A percentile compares a stretch with the other conserved stretches of the same genome.
Evolutionary conservation across 768 basidiomycete species (phyloP).

Genomic region (Russula olivacea): DNA sequence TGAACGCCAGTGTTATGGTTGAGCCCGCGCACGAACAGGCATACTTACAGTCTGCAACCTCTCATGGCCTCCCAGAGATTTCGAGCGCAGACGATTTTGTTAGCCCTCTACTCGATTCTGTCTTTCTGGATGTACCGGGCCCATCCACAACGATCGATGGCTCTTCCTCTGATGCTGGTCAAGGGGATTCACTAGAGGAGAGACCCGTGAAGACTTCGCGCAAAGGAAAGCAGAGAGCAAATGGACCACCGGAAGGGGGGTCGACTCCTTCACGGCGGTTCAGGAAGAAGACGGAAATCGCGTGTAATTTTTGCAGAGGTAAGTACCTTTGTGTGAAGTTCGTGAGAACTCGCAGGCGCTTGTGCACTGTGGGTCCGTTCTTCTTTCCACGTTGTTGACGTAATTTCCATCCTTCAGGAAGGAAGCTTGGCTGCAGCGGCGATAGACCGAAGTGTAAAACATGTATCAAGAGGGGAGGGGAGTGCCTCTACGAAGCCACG

Average conservation of each 20-base stretch:
- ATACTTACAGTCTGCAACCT: slow-evolving; percentile 4
- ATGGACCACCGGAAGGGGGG: background rate
- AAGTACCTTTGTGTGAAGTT: slow-evolving; percentile 29
- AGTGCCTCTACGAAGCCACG: slow-evolving; percentile 49
- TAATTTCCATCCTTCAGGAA: slow-evolving; percentile 38
- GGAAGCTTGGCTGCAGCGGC: slow-evolving; percentile 74
- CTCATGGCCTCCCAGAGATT: slow-evolving; percentile 1
- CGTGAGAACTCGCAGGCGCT: slow-evolving; percentile 8
- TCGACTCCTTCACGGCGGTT: slow-evolving; percentile 21
- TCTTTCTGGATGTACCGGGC: slow-evolving; percentile 6
- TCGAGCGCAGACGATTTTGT: slow-evolving; percentile 9
- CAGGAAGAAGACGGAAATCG: slow-evolving; percentile 49
- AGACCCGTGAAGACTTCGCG: slow-evolving; percentile 2
- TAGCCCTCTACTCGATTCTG: slow-evolving; percentile 15
- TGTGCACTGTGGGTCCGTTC: slow-evolving; percentile 14
- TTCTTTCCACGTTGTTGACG: slow-evolving; percentile 14
- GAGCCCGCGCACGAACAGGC: slow-evolving; percentile 1
- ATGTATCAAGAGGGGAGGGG: slow-evolving; percentile 48
- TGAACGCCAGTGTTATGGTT: background rate
- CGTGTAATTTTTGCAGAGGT: slow-evolving; percentile 79
- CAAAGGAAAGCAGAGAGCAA: slow-evolving; percentile 19
- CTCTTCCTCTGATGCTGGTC: slow-evolving; percentile 17
- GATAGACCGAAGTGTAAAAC: slow-evolving; percentile 55
- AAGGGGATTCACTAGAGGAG: slow-evolving; percentile 11
- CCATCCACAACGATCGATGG: slow-evolving; percentile 11